Percentiles rank a stretch among this genome's conserved stretches.
phyloP scores from a whole-genome alignment of 345 rosid species.

The Sapria himalayana region DNA sequence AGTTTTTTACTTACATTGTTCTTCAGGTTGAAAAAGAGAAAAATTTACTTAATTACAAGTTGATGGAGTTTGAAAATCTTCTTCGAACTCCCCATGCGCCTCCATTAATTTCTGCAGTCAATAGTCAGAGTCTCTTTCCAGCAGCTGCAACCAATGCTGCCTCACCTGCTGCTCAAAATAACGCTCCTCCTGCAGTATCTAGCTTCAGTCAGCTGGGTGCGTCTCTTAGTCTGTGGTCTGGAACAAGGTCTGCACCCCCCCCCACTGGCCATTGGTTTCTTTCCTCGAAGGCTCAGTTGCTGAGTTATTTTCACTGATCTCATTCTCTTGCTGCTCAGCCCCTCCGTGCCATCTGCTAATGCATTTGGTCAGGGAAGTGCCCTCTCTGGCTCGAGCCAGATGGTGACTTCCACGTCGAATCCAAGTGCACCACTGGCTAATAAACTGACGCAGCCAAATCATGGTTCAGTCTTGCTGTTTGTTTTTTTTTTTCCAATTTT shows the following conservation, averaged over 20 bases:
- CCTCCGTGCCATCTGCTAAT: conserved; percentile 5
- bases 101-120: conserved; percentile 11
- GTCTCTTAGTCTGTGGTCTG: conserved; percentile 17
- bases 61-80: conserved; percentile 43
- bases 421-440: too few relatives aligned
- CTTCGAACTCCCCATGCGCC: conserved; percentile 34
- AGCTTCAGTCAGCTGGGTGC: conserved; percentile 26
- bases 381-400: conserved; percentile 21
- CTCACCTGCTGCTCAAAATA: conserved; percentile 21
- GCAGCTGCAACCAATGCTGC: conserved; percentile 13
- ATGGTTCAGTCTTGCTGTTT: too few relatives aligned
- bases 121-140: conserved; percentile 15
- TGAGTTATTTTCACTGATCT: conserved; percentile 5
- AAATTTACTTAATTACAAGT: conserved; percentile 32
- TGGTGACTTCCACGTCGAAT: too few relatives aligned
- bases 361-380: conserved; percentile 7
- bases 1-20: conserved; percentile 4
- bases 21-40: conserved; percentile 66
- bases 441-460: too few relatives aligned
- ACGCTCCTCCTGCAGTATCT: conserved; percentile 21
- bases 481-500: too few relatives aligned
- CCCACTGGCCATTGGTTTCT: not conserved
- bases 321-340: too few relatives aligned
- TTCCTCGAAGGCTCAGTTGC: too few relatives aligned
- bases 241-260: conserved; percentile 13